Evolutionary conservation across 2,329 filamentous ascomycete species (phyloP), one percentile per base, ranked within the genome.

Genomic region (Diaporthe australafricana): DNA sequence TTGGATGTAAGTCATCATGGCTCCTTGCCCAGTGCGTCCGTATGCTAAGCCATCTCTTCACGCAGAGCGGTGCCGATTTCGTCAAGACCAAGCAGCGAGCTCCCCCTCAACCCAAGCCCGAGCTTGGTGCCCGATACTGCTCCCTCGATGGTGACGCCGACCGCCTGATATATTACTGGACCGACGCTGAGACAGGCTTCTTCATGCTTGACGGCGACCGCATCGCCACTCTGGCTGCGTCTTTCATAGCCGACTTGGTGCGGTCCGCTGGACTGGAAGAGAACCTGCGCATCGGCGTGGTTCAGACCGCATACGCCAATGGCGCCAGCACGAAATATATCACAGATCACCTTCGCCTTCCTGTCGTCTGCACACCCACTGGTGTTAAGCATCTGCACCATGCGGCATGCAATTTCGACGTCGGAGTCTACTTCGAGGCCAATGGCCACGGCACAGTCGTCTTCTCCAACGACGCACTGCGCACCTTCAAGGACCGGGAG

Each of bases 371-470:
- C 87, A 98, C 96, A 1, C 92, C 94, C 17, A 99, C 96, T 0
- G 96, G 96, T 76, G 96, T 99, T 74, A 99, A 99, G 87, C 94
- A 98, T 83, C 89, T 99, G 74, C 96, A 99, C 84, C 96, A 98
- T 80, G 96, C 94, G n/a, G 96, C 96, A 48, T 91, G 94, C 78
- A 94, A 95, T 76, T 98, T 97, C 77, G 96, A 99, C 78, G 92
- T 98, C 70, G 96, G 96, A 71, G 94, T 98, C 67, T 99, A 99
- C 86, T 99, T 99, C 79, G 96, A 99, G 85, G 96, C 96, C 75
- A 99, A 99, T 80, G 96, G 96, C 38, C 96, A 99, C 83, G 96
- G 96, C 75, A 99, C 96, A 12, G 93, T 98, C 45, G 92, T 98
- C 69, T 99, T 99, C 87, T 97, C 94, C 1, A 90, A 93, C 71